Evolutionary conservation across 768 basidiomycete species (phyloP).

Genomic region (Boletus bicolor): DNA sequence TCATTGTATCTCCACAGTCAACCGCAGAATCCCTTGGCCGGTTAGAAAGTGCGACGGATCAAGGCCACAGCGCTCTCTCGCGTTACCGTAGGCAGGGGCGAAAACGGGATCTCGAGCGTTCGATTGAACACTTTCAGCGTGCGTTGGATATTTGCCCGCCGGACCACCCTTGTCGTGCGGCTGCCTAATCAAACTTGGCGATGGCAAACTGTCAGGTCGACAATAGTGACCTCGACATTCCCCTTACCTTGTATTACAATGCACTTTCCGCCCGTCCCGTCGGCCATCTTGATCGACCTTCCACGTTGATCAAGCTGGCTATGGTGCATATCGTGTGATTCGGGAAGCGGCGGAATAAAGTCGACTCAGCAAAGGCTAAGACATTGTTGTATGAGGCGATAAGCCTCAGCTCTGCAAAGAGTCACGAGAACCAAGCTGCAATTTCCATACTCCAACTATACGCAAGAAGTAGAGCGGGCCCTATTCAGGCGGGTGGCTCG

Average conservation of each 20-base stretch:
- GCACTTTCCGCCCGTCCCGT: not conserved
- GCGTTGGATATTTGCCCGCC: conserved; percentile 2
- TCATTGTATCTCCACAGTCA: not conserved
- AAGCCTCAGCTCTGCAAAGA: not conserved
- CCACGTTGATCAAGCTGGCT: conserved; percentile 1
- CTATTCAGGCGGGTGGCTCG: not conserved
- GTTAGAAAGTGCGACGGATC: not conserved
- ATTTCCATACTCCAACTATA: not conserved
- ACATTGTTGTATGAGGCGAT: not conserved
- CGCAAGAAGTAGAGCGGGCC: not conserved
- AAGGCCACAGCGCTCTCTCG: not conserved
- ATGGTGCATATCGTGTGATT: not conserved
- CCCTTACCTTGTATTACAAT: not conserved
- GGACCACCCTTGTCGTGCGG: conserved; percentile 7
- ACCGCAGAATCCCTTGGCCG: too few relatives aligned
- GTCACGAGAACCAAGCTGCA: not conserved
- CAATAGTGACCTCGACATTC: not conserved
- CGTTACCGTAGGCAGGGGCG: not conserved
- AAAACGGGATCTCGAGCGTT: not conserved
- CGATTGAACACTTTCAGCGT: not conserved
- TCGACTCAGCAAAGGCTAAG: not conserved
- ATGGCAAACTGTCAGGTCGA: not conserved
- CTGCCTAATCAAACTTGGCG: conserved; percentile 4
- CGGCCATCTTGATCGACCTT: not conserved
- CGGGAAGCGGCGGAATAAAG: not conserved